phyloP scores from a whole-genome alignment of 2,329 filamentous ascomycete genomes.

The Fusarium succisae region DNA sequence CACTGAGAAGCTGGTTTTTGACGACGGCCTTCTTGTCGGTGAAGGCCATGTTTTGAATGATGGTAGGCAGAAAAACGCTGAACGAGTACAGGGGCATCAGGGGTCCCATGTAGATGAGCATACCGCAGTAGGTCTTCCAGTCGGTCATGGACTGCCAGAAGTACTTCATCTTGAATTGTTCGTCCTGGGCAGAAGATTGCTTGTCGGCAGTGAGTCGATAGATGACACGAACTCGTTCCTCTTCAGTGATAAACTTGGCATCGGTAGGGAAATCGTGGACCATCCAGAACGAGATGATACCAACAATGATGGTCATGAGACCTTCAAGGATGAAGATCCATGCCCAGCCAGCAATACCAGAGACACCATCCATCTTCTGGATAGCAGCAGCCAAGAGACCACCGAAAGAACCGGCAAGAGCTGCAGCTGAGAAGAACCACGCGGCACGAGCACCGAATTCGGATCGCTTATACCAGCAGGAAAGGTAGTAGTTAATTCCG shows the following conservation, averaged over 20 bases:
- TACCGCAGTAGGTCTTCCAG: slow-evolving; percentile 84
- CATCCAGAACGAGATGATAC: slow-evolving; percentile 76
- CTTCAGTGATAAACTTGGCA: slow-evolving; percentile 74
- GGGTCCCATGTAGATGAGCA: slow-evolving; percentile 81
- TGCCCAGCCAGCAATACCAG: slow-evolving; percentile 65
- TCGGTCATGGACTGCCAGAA: slow-evolving; percentile 78
- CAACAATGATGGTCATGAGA: slow-evolving; percentile 73
- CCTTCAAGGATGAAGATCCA: slow-evolving; percentile 79
- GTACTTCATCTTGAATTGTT: slow-evolving; percentile 77
- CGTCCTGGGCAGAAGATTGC: slow-evolving; percentile 78
- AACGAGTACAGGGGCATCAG: slow-evolving; percentile 80
- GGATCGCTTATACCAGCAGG: slow-evolving; percentile 82
- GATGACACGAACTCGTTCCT: slow-evolving; percentile 77
- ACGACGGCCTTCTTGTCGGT: slow-evolving; percentile 47
- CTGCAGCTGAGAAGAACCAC: slow-evolving; percentile 85
- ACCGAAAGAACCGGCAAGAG: slow-evolving; percentile 80
- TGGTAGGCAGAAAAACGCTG: slow-evolving; percentile 81
- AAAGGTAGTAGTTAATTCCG: slow-evolving; percentile 81
- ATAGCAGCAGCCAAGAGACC: slow-evolving; percentile 79
- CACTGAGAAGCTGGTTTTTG: slow-evolving; percentile 58
- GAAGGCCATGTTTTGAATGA: slow-evolving; percentile 67
- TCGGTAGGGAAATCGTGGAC: slow-evolving; percentile 85
- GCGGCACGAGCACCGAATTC: slow-evolving; percentile 85
- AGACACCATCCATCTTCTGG: slow-evolving; percentile 72
- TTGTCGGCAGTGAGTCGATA: slow-evolving; percentile 75